A percentile compares a stretch with the other conserved stretches of the same genome.
phyloP scores from a whole-genome alignment of 2,329 filamentous ascomycete genomes.

The Talaromyces sp. region DNA sequence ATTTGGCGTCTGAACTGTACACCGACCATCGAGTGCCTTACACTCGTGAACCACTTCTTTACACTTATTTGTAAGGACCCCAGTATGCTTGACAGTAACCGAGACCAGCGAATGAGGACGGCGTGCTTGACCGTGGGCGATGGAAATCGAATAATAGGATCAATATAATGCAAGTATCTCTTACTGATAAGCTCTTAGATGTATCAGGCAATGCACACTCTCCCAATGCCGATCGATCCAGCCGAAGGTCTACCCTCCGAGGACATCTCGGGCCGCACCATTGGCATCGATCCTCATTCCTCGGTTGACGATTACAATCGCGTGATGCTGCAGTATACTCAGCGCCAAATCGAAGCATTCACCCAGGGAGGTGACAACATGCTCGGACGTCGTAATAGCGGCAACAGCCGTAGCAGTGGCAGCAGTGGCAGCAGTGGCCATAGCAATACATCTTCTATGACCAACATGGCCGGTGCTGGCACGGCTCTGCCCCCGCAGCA shows the following conservation, averaged over 20 bases:
- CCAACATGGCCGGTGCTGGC: constrained; percentile 23
- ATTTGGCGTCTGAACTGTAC: background rate
- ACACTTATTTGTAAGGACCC: background rate
- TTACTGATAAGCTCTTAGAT: constrained; percentile 10
- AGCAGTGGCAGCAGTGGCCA: constrained; percentile 25
- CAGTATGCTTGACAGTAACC: background rate
- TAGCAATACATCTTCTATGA: constrained; percentile 27
- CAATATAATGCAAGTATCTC: background rate
- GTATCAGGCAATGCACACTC: constrained; percentile 2
- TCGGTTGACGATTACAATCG: constrained; percentile 40
- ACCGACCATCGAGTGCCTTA: background rate
- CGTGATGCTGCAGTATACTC: constrained; percentile 38
- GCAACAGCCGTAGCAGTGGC: constrained; percentile 28
- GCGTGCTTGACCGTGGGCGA: background rate
- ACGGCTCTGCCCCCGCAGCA: constrained; percentile 22
- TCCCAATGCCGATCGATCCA: constrained; percentile 8
- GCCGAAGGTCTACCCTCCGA: constrained; percentile 13
- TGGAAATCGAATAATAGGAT: background rate
- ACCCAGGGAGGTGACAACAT: constrained; percentile 20
- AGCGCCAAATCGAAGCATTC: constrained; percentile 36
- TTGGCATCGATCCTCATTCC: background rate
- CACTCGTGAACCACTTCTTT: background rate
- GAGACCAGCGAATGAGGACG: background rate
- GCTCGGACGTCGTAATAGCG: constrained; percentile 9
- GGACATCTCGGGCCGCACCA: background rate